These are phyloP conservation scores for Verticillium longisporum DNA, from an alignment of 2,329 filamentous ascomycete genomes.

Conservation along the genomic window DNA sequence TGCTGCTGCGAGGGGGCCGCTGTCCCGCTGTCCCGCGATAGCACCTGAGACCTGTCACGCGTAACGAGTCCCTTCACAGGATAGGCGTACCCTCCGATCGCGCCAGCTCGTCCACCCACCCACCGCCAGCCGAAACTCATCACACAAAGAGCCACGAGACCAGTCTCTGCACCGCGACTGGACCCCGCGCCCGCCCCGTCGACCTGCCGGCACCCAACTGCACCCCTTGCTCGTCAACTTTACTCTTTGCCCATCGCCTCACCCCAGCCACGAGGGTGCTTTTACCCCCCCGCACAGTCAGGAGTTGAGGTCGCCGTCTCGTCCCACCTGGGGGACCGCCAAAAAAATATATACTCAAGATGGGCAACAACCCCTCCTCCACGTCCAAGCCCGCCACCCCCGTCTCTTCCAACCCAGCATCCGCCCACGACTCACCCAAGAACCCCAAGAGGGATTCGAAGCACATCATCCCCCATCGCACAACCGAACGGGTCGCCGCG, in stretches of 20 bases:
- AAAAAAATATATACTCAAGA: conserved; percentile 11
- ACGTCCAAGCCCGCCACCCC: conserved; percentile 24
- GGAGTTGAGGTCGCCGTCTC: background rate
- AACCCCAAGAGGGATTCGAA: conserved; percentile 33
- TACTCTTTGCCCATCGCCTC: background rate
- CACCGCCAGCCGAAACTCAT: background rate
- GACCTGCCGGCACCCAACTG: background rate
- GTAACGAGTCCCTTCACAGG: background rate
- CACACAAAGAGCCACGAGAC: background rate
- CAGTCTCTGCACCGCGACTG: background rate
- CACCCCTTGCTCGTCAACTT: background rate
- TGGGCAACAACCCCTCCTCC: conserved; percentile 28
- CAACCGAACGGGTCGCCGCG: conserved; percentile 47
- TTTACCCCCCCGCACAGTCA: no score
- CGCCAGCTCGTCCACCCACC: background rate
- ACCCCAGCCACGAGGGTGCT: background rate
- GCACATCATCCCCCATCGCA: conserved; percentile 49
- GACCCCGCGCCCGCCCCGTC: background rate
- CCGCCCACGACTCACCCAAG: conserved; percentile 19
- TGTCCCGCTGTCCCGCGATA: background rate
- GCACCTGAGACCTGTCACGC: background rate
- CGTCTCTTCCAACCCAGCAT: conserved; percentile 14
- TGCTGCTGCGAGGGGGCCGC: background rate
- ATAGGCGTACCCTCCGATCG: background rate
- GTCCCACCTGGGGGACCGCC: background rate